Evolutionary conservation across 768 basidiomycete species (phyloP).

Genomic region (Suillus decipiens): DNA sequence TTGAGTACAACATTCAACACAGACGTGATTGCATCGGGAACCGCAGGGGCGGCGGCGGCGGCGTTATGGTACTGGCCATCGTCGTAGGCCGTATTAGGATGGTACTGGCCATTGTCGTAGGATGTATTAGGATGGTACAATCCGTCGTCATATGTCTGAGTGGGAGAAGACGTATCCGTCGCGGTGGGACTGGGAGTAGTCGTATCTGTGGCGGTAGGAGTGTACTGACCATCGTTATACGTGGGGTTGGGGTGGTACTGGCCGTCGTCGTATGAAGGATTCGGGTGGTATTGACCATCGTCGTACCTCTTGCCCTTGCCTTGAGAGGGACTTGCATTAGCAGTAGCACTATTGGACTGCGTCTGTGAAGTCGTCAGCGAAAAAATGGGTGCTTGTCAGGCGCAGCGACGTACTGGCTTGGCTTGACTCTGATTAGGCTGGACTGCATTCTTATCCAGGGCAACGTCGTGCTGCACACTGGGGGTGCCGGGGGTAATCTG

Average conservation of each 20-base stretch:
- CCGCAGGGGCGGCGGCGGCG: background rate
- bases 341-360: background rate
- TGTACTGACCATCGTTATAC: slow-evolving; percentile 18
- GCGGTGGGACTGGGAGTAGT: background rate
- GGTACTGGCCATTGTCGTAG: slow-evolving; percentile 14
- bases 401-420: background rate
- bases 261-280: slow-evolving; percentile 19
- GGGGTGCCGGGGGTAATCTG: background rate
- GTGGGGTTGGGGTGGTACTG: slow-evolving; percentile 25
- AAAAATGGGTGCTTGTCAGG: background rate
- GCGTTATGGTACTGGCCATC: slow-evolving; percentile 10
- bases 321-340: background rate
- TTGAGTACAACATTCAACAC: background rate
- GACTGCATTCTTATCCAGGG: background rate
- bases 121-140: slow-evolving; percentile 13
- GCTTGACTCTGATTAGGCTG: background rate
- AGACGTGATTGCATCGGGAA: background rate
- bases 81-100: slow-evolving; percentile 4
- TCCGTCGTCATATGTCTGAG: slow-evolving; percentile 12
- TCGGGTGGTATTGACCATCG: slow-evolving; percentile 15
- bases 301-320: slow-evolving; percentile 14
- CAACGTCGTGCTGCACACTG: background rate
- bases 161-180: background rate
- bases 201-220: background rate
- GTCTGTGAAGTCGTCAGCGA: background rate